Base-by-base conservation (phyloP, 306 rosid genomes). In the Inga laurina region DNA sequence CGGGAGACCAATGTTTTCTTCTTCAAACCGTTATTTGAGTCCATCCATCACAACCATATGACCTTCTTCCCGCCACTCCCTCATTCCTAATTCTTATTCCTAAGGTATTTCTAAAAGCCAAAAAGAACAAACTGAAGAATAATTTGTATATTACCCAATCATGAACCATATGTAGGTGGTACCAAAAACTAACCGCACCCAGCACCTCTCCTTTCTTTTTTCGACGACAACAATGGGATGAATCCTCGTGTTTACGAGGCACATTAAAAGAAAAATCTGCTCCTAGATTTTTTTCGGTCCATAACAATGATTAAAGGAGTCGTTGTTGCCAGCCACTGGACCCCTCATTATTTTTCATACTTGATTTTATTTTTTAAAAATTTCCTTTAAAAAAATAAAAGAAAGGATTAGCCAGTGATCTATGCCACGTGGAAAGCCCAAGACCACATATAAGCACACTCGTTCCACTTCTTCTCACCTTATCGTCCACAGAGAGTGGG, bases 401-500 rank as follows among this genome's bases (percentile, higher is more conserved):
- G 30, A 51, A 16, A 9, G 16, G 41, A 49, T 30, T 22, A 48
- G 61, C 18, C 24, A 22, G 10, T n/a, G 65, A 74, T 16, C 8
- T 4, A 30, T 8, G 62, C 46, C 86, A 87, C 90, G 91, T 87
- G 92, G 95, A 73, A 76, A 79, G 81, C 82, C 81, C 32, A 18
- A 75, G 72, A 61, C 92, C 97, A 88, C 93, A 87, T 30, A 82
- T 85, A 75, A 68, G 74, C 82, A 65, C 66, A 65, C 44, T 32
- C 15, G 11, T 4, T 19, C 10, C 10, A 30, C 37, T 74, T 21
- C 73, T 81, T 82, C 84, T 74, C 82, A 79, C 87, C 68, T 79
- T 70, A 67, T 86, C 84, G 85, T 91, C 98, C 97, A 90, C 91
- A 84, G 79, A 61, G 30, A 54, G 52, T 61, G 24, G 48, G 35